Base-by-base conservation (phyloP, 2,329 filamentous ascomycete species). In the Colletotrichum trifolii region DNA sequence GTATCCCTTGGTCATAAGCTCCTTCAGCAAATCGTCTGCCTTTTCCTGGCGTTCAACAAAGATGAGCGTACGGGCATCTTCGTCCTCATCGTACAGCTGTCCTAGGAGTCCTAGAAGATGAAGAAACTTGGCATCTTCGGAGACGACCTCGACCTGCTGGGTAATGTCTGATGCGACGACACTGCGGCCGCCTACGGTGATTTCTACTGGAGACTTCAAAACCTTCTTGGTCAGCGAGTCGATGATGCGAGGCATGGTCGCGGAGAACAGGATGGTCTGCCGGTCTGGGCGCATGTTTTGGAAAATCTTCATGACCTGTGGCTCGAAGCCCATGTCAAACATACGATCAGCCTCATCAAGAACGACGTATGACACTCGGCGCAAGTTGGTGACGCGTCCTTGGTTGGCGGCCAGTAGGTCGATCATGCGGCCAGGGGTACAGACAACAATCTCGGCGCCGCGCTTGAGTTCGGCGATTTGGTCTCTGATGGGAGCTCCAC, bases 291-390 rank as follows among this genome's bases (percentile, higher is more conserved):
- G 90, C 75, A 97, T 91, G 73, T 96, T 97, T 69, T 89, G 89
- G 74, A 98, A 89, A 64, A 99, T 96, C 78, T 97, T 97, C 88
- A 96, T 96, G 58, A 99, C 94, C 77, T 99, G 96, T 2, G 96
- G 95, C 78, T 97, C 95, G 74, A 99, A 99, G 12, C 96, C 96
- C 96, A 99, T 98, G 76, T 99, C 96, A 75, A 98, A 97, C 96
- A 99, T 98, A 67, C 96, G 91, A 78, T 99, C 96, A 52, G 96
- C 96, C 79, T 99, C 96, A 75, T 99, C 96, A 43, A 99, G 87
- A 10, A 99, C 96, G 33, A 97, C 89, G 75, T 98, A 99, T 0
- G 93, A 96, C 11, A 97, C 93, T 68, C 96, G 87, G 70, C 87
- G 89, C 61, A 99, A 83, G 73, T 96, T 98, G 11, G 95, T 97